Conservation (phyloP, 768 basidiomycete genomes). For the Porpolomopsis calyptriformis region DNA sequence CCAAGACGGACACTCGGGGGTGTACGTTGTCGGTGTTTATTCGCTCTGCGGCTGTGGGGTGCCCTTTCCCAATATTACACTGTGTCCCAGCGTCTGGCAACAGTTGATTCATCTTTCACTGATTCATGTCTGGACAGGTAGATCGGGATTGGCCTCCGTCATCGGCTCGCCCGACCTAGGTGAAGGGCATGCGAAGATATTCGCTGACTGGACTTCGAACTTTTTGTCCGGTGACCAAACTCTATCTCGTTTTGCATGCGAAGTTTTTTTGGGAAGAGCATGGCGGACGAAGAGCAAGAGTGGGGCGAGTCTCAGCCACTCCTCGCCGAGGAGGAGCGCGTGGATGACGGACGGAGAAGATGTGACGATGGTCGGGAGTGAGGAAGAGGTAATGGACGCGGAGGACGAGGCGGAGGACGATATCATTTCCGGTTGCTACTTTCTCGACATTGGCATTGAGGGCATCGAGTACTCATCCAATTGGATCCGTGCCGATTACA, state of each 20-base stretch:
- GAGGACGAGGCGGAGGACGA: constrained; percentile 5
- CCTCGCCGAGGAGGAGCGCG: not conserved
- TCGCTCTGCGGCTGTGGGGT: too few relatives aligned
- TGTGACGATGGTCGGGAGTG: not conserved
- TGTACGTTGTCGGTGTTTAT: too few relatives aligned
- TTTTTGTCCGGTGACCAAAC: too few relatives aligned
- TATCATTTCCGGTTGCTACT: constrained; percentile 10
- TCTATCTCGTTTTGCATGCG: constrained; percentile 7
- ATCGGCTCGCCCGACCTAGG: constrained; percentile 2
- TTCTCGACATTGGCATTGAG: constrained; percentile 6
- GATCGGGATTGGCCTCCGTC: constrained; percentile 8
- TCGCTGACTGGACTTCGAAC: too few relatives aligned
- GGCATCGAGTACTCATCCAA: constrained; percentile 2
- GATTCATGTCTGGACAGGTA: too few relatives aligned
- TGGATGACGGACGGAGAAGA: constrained; percentile 5
- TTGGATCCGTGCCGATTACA: constrained; percentile 10
- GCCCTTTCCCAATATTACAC: too few relatives aligned
- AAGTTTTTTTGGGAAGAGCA: constrained; percentile 12
- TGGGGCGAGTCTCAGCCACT: constrained; percentile 4
- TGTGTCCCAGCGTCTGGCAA: too few relatives aligned
- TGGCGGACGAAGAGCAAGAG: constrained; percentile 8
- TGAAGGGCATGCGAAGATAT: constrained; percentile 6
- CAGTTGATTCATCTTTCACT: too few relatives aligned
- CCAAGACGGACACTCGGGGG: too few relatives aligned
- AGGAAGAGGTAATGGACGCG: not conserved